Conservation (phyloP, 2,329 filamentous ascomycete genomes). For the Ceratocystis variospora region DNA sequence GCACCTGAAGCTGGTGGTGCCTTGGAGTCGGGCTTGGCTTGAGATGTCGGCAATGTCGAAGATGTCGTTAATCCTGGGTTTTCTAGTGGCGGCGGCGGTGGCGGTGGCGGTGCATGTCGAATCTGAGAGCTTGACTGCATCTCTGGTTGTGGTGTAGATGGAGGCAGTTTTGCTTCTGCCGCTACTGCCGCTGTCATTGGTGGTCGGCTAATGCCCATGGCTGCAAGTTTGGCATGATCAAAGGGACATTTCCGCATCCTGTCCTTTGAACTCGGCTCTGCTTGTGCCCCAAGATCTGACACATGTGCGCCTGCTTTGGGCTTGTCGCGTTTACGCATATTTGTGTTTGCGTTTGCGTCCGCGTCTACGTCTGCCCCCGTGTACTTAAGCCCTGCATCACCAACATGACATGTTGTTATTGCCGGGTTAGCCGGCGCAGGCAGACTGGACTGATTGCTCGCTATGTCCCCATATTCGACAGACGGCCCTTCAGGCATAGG, state of each 20-base stretch:
- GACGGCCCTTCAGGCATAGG: constrained; percentile 40
- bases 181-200: not conserved
- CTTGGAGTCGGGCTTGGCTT: constrained; percentile 12
- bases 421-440: constrained; percentile 36
- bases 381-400: not conserved
- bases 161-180: constrained; percentile 1
- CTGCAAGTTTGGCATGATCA: constrained; percentile 35
- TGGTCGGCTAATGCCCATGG: constrained; percentile 23
- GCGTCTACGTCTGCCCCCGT: not conserved
- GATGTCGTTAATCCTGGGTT: constrained; percentile 18
- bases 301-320: constrained; percentile 23
- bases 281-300: not conserved
- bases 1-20: constrained; percentile 32
- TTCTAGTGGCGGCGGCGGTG: not conserved
- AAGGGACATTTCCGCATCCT: constrained; percentile 44
- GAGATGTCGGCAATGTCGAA: constrained; percentile 20
- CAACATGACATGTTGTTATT: constrained; percentile 23
- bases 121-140: not conserved
- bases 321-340: constrained; percentile 15
- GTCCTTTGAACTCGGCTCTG: constrained; percentile 18
- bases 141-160: not conserved
- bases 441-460: constrained; percentile 6
- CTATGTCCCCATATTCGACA: not conserved
- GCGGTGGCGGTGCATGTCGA: not conserved
- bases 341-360: not conserved